phyloP scores from a whole-genome alignment of 2,329 filamentous ascomycete genomes.

The Acrocalymma vagum region DNA sequence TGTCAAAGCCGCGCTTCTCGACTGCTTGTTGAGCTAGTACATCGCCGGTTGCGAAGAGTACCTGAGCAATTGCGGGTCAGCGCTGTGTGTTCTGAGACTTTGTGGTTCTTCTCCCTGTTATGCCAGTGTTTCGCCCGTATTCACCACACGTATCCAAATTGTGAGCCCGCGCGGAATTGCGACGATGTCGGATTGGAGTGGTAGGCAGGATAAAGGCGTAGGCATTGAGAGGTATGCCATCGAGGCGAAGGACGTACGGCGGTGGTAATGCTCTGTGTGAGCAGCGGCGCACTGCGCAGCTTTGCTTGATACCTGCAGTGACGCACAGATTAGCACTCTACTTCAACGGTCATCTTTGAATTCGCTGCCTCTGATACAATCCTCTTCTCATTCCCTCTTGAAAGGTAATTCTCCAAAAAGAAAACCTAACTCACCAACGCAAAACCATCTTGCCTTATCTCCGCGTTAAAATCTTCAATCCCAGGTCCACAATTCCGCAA shows the following conservation, averaged over 20 bases:
- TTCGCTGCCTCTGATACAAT: conserved; percentile 8
- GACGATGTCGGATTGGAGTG: neutral
- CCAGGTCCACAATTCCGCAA: too few species aligned
- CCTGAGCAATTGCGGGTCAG: conserved; percentile 45
- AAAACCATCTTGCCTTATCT: conserved; percentile 52
- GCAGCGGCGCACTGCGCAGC: conserved; percentile 80
- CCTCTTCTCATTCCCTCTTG: neutral
- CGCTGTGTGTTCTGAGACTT: neutral
- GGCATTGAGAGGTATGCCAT: neutral
- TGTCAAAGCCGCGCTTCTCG: conserved; percentile 78
- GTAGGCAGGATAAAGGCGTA: neutral
- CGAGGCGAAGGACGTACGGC: conserved; percentile 58
- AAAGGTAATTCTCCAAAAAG: conserved; percentile 3
- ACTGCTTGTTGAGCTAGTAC: conserved; percentile 89
- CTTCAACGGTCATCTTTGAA: too few species aligned
- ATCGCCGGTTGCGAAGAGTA: conserved; percentile 94
- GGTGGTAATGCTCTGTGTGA: conserved; percentile 91
- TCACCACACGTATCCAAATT: neutral
- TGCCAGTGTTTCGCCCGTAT: too few species aligned
- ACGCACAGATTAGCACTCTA: too few species aligned
- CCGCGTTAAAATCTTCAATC: too few species aligned
- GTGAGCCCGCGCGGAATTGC: neutral
- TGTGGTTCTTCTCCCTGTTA: too few species aligned
- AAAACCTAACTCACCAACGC: conserved; percentile 47
- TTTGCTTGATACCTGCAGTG: conserved; percentile 81